Conservation (phyloP, 169 alveolate genomes). For the Plasmodium gonderi region DNA sequence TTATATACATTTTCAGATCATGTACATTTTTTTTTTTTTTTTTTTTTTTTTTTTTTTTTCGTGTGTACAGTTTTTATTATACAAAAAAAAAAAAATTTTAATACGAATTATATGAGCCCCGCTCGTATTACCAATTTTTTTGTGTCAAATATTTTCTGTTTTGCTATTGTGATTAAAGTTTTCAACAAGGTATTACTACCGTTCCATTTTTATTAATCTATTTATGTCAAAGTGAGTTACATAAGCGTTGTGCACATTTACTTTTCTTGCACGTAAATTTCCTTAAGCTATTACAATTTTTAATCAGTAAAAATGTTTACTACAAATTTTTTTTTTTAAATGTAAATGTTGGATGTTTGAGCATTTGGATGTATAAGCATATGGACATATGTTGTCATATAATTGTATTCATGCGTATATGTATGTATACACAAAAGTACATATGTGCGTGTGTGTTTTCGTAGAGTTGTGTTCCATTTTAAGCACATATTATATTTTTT, state of each 20-base stretch:
- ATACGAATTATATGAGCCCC: too few species aligned
- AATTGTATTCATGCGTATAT: neutral
- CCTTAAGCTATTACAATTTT: neutral
- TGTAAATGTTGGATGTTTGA: neutral
- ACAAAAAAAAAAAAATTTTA: too few species aligned
- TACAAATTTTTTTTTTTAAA: neutral
- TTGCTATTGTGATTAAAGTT: neutral
- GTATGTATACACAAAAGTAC: neutral
- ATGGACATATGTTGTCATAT: neutral
- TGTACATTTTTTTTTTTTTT: too few species aligned
- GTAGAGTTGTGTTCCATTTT: neutral
- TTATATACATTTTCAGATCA: too few species aligned
- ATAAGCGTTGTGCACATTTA: neutral
- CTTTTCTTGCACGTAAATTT: neutral
- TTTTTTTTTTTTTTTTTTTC: too few species aligned
- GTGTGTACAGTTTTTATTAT: too few species aligned
- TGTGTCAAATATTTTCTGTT: neutral
- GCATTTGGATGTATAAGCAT: neutral
- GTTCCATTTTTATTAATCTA: too few species aligned
- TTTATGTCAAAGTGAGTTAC: neutral
- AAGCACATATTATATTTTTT: neutral
- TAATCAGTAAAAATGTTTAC: neutral
- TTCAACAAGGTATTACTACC: too few species aligned
- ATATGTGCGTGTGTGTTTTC: neutral
- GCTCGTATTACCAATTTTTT: too few species aligned